Evolutionary conservation across 805 yeast genomes (phyloP).

Genomic region (Yamadazyma phyllophila): DNA sequence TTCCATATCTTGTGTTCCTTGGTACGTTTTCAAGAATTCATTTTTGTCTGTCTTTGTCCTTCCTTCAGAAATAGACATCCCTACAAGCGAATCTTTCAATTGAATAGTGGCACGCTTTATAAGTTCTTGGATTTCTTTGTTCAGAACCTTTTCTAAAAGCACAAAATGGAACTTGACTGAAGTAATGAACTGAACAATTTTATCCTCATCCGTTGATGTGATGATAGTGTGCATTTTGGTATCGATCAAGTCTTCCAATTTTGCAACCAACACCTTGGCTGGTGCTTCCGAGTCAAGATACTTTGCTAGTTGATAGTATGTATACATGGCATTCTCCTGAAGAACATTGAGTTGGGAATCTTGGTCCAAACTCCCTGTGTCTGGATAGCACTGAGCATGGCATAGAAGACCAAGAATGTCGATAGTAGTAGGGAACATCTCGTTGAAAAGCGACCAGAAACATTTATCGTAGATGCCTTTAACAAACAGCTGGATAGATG

Average conservation of each 20-base stretch:
- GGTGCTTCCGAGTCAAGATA: constrained; percentile 2
- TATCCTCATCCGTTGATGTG: constrained; percentile 33
- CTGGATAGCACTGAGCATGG: constrained; percentile 8
- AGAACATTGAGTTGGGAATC: constrained; percentile 10
- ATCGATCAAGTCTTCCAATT: constrained; percentile 26
- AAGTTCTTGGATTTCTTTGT: not conserved
- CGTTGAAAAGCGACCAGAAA: constrained; percentile 31
- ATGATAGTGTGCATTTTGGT: constrained; percentile 25
- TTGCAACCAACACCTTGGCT: constrained; percentile 10
- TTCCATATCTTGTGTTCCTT: constrained; percentile 6
- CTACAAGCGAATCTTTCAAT: constrained; percentile 15
- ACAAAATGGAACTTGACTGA: constrained; percentile 32
- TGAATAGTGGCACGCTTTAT: not conserved
- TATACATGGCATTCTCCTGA: not conserved
- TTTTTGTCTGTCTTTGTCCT: constrained; percentile 5
- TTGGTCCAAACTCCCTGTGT: constrained; percentile 7
- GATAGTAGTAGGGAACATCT: constrained; percentile 26
- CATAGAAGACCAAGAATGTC: constrained; percentile 25
- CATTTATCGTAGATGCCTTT: constrained; percentile 22
- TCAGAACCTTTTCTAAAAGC: constrained; percentile 15
- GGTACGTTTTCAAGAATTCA: constrained; percentile 9
- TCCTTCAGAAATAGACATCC: constrained; percentile 11
- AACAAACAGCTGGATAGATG: constrained; percentile 23
- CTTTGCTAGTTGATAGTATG: not conserved
- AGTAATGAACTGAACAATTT: constrained; percentile 22